Percentiles rank a stretch among this genome's conserved stretches.
phyloP scores from a whole-genome alignment of 495 filamentous ascomycete species.

The Penicillium dipodomyicola region DNA sequence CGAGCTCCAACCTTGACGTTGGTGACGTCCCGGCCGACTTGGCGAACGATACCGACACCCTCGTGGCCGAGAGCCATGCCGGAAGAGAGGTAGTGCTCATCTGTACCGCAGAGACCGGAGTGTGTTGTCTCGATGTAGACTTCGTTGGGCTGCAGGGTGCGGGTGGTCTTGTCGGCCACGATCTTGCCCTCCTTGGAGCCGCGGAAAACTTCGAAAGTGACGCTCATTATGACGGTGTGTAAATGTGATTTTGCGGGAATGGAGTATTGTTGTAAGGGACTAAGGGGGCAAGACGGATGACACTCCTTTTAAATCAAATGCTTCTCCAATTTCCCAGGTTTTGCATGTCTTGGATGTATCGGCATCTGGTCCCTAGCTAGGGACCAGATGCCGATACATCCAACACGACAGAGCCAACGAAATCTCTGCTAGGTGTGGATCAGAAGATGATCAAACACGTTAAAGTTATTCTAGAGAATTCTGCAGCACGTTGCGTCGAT shows the following conservation, averaged over 20 bases:
- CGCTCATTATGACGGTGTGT: conserved; percentile 21
- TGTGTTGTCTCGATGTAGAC: conserved; percentile 48
- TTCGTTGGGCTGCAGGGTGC: conserved; percentile 31
- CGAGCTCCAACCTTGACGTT: conserved; percentile 52
- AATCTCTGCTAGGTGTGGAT: conserved; percentile 6
- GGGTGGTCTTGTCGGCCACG: conserved; percentile 30
- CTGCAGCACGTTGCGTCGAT: neutral
- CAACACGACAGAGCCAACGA: neutral
- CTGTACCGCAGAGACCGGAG: conserved; percentile 45
- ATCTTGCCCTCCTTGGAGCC: conserved; percentile 34
- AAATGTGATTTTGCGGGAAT: neutral
- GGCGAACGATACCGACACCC: conserved; percentile 52
- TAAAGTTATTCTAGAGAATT: conserved; percentile 20
- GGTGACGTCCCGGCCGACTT: conserved; percentile 49
- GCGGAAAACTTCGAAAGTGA: conserved; percentile 36
- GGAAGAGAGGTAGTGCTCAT: conserved; percentile 38
- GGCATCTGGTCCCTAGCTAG: neutral
- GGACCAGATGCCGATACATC: too few relatives aligned
- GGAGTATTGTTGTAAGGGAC: too few relatives aligned
- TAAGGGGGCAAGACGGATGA: neutral
- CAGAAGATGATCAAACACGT: neutral
- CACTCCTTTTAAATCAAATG: neutral
- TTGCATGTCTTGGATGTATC: conserved; percentile 1
- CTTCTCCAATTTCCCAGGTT: neutral
- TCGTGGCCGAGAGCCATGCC: conserved; percentile 48